These are phyloP conservation scores for Oenanthe javanica DNA, from an alignment of 140 eudicot genomes.

Conservation along the genomic window DNA sequence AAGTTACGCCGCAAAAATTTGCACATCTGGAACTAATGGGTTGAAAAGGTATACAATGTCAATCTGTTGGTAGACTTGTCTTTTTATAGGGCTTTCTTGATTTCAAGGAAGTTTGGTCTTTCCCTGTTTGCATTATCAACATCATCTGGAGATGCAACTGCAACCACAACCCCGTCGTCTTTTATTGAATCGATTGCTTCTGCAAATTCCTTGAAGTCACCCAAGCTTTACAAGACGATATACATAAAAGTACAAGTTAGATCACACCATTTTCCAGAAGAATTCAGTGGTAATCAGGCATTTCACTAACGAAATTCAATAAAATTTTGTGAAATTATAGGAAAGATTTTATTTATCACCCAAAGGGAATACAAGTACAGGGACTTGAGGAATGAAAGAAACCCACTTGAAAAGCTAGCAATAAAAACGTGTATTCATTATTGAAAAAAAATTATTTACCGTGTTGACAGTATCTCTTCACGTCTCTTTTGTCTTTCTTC, in stretches of 20 bases:
- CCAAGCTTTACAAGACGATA: slow-evolving; percentile 29
- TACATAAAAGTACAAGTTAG: background rate
- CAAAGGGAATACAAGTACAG: background rate
- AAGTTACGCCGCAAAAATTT: too few species aligned
- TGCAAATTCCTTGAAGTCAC: slow-evolving; percentile 89
- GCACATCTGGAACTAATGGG: too few species aligned
- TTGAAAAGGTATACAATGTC: too few species aligned
- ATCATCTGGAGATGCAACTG: slow-evolving; percentile 90
- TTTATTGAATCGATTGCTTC: slow-evolving; percentile 66
- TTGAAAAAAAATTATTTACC: slow-evolving; percentile 28
- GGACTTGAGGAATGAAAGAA: background rate
- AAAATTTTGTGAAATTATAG: background rate
- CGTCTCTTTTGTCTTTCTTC: slow-evolving; percentile 90
- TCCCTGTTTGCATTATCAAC: slow-evolving; percentile 81
- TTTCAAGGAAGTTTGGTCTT: slow-evolving; percentile 56
- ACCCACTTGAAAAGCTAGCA: background rate
- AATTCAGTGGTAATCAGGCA: background rate
- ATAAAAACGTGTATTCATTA: background rate
- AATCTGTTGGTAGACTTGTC: too few species aligned
- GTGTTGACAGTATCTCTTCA: slow-evolving; percentile 88
- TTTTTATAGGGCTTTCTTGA: slow-evolving; percentile 70
- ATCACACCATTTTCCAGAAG: background rate
- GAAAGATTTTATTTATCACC: background rate
- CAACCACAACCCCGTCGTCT: slow-evolving; percentile 84
- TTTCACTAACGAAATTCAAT: background rate